These are phyloP conservation scores for Acarospora socialis DNA, from an alignment of 2,329 filamentous ascomycete genomes.

Conservation along the genomic window DNA sequence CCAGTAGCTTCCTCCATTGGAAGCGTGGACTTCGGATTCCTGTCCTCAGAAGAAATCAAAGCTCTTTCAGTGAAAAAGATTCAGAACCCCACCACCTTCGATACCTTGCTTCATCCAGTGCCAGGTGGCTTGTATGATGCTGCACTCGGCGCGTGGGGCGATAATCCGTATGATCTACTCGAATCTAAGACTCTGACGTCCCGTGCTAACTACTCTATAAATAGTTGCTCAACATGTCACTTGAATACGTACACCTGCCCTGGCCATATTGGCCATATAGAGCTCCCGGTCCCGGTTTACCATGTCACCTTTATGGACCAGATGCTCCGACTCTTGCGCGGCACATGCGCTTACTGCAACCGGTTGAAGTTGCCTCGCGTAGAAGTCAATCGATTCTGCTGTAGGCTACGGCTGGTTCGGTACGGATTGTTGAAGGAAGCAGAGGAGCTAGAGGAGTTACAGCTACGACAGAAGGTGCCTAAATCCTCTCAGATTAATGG, in stretches of 20 bases:
- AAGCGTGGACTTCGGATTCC: slow-evolving; percentile 78
- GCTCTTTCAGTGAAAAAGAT: slow-evolving; percentile 87
- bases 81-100: slow-evolving; percentile 86
- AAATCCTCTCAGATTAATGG: slow-evolving; percentile 13
- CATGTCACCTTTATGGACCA: slow-evolving; percentile 97
- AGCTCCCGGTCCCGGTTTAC: slow-evolving; percentile 84
- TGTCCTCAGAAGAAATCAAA: slow-evolving; percentile 69
- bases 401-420: slow-evolving; percentile 74
- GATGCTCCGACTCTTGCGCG: slow-evolving; percentile 66
- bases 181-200: slow-evolving; percentile 8
- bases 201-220: slow-evolving; percentile 14
- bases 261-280: slow-evolving; percentile 89
- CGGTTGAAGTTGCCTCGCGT: slow-evolving; percentile 65
- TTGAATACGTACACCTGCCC: slow-evolving; percentile 69
- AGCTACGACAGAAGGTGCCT: slow-evolving; percentile 25
- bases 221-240: slow-evolving; percentile 83
- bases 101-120: slow-evolving; percentile 75
- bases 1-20: slow-evolving; percentile 72
- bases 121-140: slow-evolving; percentile 87
- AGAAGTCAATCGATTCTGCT: slow-evolving; percentile 63
- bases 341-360: slow-evolving; percentile 84
- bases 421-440: slow-evolving; percentile 61
- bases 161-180: slow-evolving; percentile 53
- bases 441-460: slow-evolving; percentile 33
- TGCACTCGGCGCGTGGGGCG: slow-evolving; percentile 78